Evolutionary conservation across 805 yeast species (phyloP).

Genomic region (Myxozyma udenii): DNA sequence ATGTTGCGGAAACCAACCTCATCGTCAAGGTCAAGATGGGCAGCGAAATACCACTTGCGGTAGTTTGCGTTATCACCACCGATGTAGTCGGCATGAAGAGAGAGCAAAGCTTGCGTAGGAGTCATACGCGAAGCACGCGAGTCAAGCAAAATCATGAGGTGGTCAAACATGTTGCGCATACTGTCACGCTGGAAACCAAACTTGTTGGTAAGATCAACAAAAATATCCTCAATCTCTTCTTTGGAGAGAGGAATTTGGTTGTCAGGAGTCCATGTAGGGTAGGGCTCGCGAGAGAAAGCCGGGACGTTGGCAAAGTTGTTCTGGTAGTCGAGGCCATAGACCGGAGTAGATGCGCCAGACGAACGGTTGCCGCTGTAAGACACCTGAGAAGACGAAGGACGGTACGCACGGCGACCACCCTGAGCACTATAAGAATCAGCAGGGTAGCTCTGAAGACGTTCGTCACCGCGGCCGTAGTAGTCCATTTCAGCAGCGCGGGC

Average conservation of each 20-base stretch:
- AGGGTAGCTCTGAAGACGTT: constrained; percentile 30
- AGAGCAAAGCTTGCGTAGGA: constrained; percentile 64
- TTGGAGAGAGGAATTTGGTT: constrained; percentile 73
- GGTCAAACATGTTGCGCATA: constrained; percentile 75
- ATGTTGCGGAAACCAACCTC: constrained; percentile 57
- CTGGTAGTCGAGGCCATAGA: constrained; percentile 63
- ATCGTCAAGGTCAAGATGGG: constrained; percentile 73
- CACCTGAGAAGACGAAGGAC: constrained; percentile 47
- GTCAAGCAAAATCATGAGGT: constrained; percentile 74
- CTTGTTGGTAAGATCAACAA: constrained; percentile 53
- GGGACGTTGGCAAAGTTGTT: constrained; percentile 19
- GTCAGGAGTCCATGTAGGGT: constrained; percentile 99
- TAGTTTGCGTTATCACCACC: constrained; percentile 88
- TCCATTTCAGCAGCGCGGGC: constrained; percentile 40
- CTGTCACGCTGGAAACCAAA: constrained; percentile 87
- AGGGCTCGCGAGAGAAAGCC: constrained; percentile 58
- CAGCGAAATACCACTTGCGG: constrained; percentile 88
- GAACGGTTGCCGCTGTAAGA: constrained; percentile 84
- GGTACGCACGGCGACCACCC: constrained; percentile 34
- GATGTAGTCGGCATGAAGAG: constrained; percentile 85
- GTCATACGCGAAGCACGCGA: constrained; percentile 80
- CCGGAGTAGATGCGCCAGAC: constrained; percentile 92
- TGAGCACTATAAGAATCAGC: constrained; percentile 34
- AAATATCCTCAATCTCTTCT: constrained; percentile 59
- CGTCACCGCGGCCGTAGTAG: constrained; percentile 40